phyloP scores from a whole-genome alignment of 2,329 filamentous ascomycete genomes.

The Cadophora malorum region DNA sequence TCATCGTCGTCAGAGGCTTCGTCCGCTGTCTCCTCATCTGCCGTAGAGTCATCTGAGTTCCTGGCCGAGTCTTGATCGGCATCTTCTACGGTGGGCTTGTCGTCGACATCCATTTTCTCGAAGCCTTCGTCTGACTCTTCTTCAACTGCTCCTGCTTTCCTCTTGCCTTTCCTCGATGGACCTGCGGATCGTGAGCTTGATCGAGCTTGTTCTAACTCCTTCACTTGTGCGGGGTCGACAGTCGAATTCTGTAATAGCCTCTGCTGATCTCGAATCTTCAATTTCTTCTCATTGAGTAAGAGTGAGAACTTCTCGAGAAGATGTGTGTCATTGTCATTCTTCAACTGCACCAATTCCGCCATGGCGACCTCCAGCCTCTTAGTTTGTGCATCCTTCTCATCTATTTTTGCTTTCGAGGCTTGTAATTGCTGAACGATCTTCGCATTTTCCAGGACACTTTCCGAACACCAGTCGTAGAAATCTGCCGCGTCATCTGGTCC shows the following conservation, averaged over 20 bases:
- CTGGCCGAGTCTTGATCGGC: constrained; percentile 33
- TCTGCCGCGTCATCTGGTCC: constrained; percentile 65
- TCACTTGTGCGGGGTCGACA: constrained; percentile 38
- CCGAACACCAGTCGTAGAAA: constrained; percentile 73
- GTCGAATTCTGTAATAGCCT: constrained; percentile 55
- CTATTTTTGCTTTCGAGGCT: constrained; percentile 49
- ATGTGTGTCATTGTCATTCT: constrained; percentile 69
- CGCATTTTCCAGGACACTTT: constrained; percentile 53
- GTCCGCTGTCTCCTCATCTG: constrained; percentile 36
- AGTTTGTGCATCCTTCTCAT: constrained; percentile 61
- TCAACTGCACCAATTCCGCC: constrained; percentile 69
- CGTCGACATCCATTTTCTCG: constrained; percentile 59
- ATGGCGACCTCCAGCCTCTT: constrained; percentile 66
- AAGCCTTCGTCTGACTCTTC: constrained; percentile 54
- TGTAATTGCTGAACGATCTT: constrained; percentile 29
- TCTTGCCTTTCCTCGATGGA: constrained; percentile 55
- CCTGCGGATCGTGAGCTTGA: constrained; percentile 29
- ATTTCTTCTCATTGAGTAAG: constrained; percentile 79
- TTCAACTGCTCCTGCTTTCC: constrained; percentile 52
- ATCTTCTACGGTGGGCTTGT: constrained; percentile 26
- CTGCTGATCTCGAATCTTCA: constrained; percentile 78
- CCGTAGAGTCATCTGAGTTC: constrained; percentile 32
- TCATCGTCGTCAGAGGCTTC: constrained; percentile 33
- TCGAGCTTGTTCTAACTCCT: constrained; percentile 28
- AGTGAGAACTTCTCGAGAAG: constrained; percentile 73